These are phyloP conservation scores for Saccharomycopsis sp. DNA, from an alignment of 805 yeast species.

Conservation along the genomic window DNA sequence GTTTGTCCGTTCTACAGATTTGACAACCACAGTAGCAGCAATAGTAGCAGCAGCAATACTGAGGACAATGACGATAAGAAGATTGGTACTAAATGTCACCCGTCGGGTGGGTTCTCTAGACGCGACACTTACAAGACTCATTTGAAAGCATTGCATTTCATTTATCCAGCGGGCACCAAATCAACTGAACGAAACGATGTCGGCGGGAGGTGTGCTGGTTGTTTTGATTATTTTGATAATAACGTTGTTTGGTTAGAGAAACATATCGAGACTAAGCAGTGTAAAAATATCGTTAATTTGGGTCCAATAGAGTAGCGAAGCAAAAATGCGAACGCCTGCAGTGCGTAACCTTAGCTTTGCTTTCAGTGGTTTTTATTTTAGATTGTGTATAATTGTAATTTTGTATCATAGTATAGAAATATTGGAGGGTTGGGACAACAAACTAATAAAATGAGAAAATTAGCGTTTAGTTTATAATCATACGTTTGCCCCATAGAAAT, in stretches of 20 bases:
- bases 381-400: no score
- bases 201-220: slow-evolving; percentile 73
- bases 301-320: no score
- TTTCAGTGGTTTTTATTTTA: no score
- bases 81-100: slow-evolving; percentile 49
- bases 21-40: no score
- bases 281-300: slow-evolving; percentile 35
- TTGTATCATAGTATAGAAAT: no score
- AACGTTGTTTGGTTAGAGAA: slow-evolving; percentile 74
- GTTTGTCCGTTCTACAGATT: slow-evolving; percentile 63
- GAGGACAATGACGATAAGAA: not conserved
- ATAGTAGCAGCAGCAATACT: not conserved
- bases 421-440: no score
- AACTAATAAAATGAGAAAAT: no score
- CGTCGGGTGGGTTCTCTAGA: slow-evolving; percentile 76
- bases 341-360: not conserved
- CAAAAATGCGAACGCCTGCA: no score
- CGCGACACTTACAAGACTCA: slow-evolving; percentile 92
- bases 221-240: slow-evolving; percentile 55
- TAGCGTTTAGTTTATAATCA: no score
- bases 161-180: slow-evolving; percentile 79
- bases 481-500: no score
- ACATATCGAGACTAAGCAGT: slow-evolving; percentile 68
- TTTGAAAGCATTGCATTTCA: slow-evolving; percentile 81
- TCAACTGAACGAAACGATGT: slow-evolving; percentile 64